Base-by-base conservation (phyloP, 2,329 filamentous ascomycete species). In the Colletotrichum salicis region DNA sequence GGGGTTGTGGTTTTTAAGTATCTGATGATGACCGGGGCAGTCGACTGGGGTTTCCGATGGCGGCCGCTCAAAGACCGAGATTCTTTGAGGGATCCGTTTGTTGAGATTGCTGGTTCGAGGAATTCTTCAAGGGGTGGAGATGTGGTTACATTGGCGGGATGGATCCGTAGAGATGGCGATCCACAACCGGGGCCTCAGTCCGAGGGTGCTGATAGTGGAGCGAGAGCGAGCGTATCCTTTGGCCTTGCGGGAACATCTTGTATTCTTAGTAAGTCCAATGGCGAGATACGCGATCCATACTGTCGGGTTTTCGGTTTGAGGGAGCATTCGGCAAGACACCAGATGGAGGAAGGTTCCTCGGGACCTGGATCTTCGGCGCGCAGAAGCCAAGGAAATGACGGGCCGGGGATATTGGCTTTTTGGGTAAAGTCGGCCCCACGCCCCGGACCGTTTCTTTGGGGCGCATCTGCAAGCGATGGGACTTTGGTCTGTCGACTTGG, bases 41-140 rank as follows among this genome's bases (percentile, higher is more conserved):
- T 19, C 27, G 22, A 57, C 41, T 29, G 4, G 57, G 29, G 5
- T 22, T 5, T 22, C 31, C 22, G 13, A 22, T 3, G 15, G 52
- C 13, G 51, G 31, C 35, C 52, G 51, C 15, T 12, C 22, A n/a
- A 12, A 19, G 13, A 15, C 31, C 24, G 12, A 57, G 41, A 48
- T 41, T 33, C 57, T 7, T 15, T 52, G 29, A 5, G 13, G 5
- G 11, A 27, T 58, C 52, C 51, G 59, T 59, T 31, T 2, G 31
- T 57, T 4, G 2, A 51, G 22, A 29, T 33, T 12, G 11, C 45
- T 59, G 19, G 31, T 1, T 10, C n/a, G 19, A 56, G 12, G 15
- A 37, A 60, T 27, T 35, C 22, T 37, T n/a, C 51, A 68, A 67
- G 68, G 68, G 68, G 57, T 57, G 64, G 56, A 58, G 64, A 67